Evolutionary conservation across 2,329 filamentous ascomycete genomes (phyloP).

Genomic region (Fusarium gaditjirri): DNA sequence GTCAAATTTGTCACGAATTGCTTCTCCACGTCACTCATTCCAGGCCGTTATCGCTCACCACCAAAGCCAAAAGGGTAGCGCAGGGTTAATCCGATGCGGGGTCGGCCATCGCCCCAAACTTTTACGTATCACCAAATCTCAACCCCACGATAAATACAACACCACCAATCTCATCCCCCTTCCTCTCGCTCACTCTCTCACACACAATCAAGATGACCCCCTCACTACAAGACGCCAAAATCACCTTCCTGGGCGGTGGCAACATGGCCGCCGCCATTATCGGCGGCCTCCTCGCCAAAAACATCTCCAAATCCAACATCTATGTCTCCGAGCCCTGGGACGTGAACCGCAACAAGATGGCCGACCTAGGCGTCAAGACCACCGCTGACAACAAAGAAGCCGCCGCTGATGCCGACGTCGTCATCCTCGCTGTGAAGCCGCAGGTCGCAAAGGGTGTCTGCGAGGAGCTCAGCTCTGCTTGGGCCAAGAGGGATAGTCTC

Average conservation of each 20-base stretch:
- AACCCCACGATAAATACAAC: constrained; percentile 24
- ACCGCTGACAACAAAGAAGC: constrained; percentile 60
- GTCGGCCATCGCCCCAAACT: constrained; percentile 25
- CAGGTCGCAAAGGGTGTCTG: constrained; percentile 60
- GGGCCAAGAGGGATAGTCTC: constrained; percentile 47
- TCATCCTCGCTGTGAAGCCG: constrained; percentile 63
- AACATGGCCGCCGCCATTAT: constrained; percentile 66
- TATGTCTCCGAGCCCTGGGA: constrained; percentile 63
- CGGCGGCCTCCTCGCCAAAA: constrained; percentile 57
- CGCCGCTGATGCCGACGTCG: constrained; percentile 55
- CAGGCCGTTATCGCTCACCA: constrained; percentile 23
- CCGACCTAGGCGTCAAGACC: constrained; percentile 56
- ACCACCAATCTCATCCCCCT: not conserved
- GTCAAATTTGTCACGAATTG: not conserved
- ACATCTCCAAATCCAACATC: constrained; percentile 57
- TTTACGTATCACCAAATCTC: constrained; percentile 24
- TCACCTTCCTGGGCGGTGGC: constrained; percentile 57
- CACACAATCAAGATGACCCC: constrained; percentile 38
- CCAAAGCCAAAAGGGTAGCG: constrained; percentile 20
- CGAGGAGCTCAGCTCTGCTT: constrained; percentile 57
- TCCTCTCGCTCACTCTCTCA: not conserved
- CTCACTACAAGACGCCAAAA: constrained; percentile 47
- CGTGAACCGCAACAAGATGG: constrained; percentile 62
- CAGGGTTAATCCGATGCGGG: constrained; percentile 39
- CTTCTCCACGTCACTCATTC: not conserved